Conservation (phyloP, 202 grass and related monocot genomes). For the Eragrostis tef region DNA sequence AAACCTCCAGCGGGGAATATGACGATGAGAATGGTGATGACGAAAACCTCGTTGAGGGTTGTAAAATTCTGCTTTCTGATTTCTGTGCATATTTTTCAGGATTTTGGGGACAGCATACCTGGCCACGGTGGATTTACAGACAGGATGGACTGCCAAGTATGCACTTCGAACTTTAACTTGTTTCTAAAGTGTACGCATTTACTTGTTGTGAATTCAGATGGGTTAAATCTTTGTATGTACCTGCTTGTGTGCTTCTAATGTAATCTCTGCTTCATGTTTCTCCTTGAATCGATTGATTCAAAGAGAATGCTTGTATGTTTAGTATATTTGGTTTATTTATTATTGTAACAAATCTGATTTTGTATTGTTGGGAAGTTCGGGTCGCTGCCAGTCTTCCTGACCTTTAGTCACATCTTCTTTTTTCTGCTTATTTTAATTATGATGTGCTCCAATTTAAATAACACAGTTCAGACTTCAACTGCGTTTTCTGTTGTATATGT, state of each 20-base stretch:
- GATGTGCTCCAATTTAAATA: background rate
- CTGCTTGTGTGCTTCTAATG: slow-evolving; percentile 3
- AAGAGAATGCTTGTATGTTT: background rate
- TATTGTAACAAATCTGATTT: background rate
- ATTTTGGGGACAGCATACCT: slow-evolving; percentile 91
- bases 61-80: slow-evolving; percentile 67
- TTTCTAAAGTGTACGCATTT: background rate
- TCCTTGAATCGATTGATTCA: background rate
- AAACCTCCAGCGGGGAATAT: slow-evolving; percentile 83
- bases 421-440: background rate
- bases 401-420: no score
- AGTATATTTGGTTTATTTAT: background rate
- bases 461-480: background rate
- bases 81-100: slow-evolving; percentile 49
- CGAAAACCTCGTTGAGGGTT: slow-evolving; percentile 68
- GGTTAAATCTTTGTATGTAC: background rate
- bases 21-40: slow-evolving; percentile 40
- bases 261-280: background rate
- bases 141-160: slow-evolving; percentile 96
- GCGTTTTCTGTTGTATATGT: background rate
- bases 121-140: slow-evolving; percentile 93
- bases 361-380: slow-evolving; percentile 8
- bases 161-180: slow-evolving; percentile 20
- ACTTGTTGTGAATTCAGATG: background rate
- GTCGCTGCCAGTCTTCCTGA: background rate